These are phyloP conservation scores for Hysterangium stoloniferum DNA, from an alignment of 768 basidiomycete species.

Conservation along the genomic window DNA sequence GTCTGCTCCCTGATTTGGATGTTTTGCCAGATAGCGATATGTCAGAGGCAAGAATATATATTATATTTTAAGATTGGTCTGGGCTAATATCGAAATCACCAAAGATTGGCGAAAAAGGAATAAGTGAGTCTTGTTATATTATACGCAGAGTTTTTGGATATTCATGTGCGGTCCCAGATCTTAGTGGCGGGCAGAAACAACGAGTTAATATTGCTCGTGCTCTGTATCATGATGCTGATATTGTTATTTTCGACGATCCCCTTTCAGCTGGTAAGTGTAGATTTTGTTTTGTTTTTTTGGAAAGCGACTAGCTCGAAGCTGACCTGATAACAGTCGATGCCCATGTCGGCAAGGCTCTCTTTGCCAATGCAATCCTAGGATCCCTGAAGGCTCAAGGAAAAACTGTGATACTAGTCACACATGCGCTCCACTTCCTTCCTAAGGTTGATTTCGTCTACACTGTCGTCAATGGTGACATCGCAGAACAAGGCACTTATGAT, in stretches of 20 bases:
- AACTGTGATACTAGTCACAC: conserved; percentile 48
- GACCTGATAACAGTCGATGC: conserved; percentile 47
- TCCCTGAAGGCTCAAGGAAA: conserved; percentile 37
- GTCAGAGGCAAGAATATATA: conserved; percentile 46
- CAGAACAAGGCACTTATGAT: conserved; percentile 44
- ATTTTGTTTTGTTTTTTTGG: background rate
- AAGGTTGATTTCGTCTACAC: conserved; percentile 45
- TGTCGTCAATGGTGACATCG: conserved; percentile 35
- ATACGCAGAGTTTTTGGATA: background rate
- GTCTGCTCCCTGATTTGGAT: conserved; percentile 55
- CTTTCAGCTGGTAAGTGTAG: conserved; percentile 45
- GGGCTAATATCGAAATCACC: background rate
- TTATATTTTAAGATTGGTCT: background rate
- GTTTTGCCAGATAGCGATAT: conserved; percentile 62
- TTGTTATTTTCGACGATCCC: conserved; percentile 58
- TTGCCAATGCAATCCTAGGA: conserved; percentile 53
- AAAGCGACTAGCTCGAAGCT: background rate
- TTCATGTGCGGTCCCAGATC: conserved; percentile 18
- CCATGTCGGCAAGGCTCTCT: conserved; percentile 64
- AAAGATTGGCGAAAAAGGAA: conserved; percentile 66
- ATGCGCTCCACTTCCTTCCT: conserved; percentile 47
- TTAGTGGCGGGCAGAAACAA: conserved; percentile 57
- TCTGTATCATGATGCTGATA: conserved; percentile 55
- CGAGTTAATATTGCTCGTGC: conserved; percentile 66
- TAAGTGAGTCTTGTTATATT: conserved; percentile 26